Evolutionary conservation across 176 grass and related monocot species (phyloP).

Genomic region (Lolium perenne): DNA sequence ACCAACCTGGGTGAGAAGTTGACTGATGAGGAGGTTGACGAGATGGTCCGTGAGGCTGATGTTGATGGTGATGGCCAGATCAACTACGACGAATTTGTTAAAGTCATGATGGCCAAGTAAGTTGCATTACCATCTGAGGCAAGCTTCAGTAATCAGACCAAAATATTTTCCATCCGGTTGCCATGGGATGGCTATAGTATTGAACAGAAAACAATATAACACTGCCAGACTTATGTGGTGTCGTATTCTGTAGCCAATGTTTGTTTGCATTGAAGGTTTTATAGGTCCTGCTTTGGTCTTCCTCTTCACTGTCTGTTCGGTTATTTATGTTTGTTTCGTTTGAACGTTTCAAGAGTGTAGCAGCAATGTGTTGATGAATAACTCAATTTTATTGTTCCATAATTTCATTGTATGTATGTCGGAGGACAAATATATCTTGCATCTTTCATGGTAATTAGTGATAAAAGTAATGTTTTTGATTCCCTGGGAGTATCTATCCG

Average conservation of each 20-base stretch:
- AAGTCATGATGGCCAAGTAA: slow-evolving; percentile 49
- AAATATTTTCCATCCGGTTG: neutral
- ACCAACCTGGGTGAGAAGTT: slow-evolving; percentile 58
- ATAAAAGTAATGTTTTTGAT: slow-evolving; percentile 8
- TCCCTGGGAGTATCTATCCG: neutral
- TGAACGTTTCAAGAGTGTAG: slow-evolving; percentile 7
- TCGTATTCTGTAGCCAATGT: slow-evolving; percentile 19
- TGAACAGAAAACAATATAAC: slow-evolving; percentile 9
- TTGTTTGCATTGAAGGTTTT: slow-evolving; percentile 10
- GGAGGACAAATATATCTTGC: neutral
- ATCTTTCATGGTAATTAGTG: neutral
- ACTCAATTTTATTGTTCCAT: slow-evolving; percentile 6
- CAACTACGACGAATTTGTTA: slow-evolving; percentile 45
- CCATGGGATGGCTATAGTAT: slow-evolving; percentile 20
- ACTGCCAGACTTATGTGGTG: slow-evolving; percentile 17
- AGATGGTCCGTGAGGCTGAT: slow-evolving; percentile 62
- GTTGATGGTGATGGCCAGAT: slow-evolving; percentile 59
- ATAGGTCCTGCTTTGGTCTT: slow-evolving; percentile 21
- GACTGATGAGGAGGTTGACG: slow-evolving; percentile 55
- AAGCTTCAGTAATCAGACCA: slow-evolving; percentile 5
- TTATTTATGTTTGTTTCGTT: slow-evolving; percentile 10
- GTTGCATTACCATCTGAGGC: slow-evolving; percentile 21
- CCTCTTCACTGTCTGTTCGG: slow-evolving; percentile 4
- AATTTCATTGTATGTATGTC: neutral
- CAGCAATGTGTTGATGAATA: slow-evolving; percentile 5